These are phyloP conservation scores for Aureobasidium sp. DNA, from an alignment of 2,329 filamentous ascomycete species.

Conservation along the genomic window DNA sequence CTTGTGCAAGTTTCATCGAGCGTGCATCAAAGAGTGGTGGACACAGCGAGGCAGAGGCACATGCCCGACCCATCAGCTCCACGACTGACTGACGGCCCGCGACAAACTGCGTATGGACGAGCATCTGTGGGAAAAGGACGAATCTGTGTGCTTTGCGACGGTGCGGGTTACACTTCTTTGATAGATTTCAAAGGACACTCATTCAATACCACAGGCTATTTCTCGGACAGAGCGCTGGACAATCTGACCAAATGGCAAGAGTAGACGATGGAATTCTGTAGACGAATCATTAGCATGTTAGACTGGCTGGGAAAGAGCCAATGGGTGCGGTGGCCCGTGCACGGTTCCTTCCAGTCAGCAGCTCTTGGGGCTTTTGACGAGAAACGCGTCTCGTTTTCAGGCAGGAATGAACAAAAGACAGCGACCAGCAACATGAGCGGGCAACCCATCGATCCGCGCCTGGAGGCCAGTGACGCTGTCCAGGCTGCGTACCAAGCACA, in stretches of 20 bases:
- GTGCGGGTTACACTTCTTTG: too few relatives aligned
- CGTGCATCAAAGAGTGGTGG: slow-evolving; percentile 57
- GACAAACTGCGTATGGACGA: too few relatives aligned
- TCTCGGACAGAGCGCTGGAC: too few relatives aligned
- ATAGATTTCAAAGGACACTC: too few relatives aligned
- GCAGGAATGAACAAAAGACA: background rate
- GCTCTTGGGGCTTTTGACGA: slow-evolving; percentile 1
- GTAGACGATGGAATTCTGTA: background rate
- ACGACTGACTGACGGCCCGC: slow-evolving; percentile 23
- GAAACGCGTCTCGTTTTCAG: background rate
- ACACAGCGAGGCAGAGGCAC: slow-evolving; percentile 47
- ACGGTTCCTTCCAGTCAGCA: slow-evolving; percentile 7
- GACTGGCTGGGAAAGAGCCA: background rate
- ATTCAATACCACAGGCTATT: too few relatives aligned
- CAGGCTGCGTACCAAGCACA: slow-evolving; percentile 12
- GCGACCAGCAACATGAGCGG: slow-evolving; percentile 8
- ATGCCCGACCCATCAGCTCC: slow-evolving; percentile 54
- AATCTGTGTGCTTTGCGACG: too few relatives aligned
- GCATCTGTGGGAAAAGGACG: too few relatives aligned
- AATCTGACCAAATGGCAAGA: too few relatives aligned
- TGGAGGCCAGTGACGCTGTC: slow-evolving; percentile 14
- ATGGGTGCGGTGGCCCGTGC: slow-evolving; percentile 2
- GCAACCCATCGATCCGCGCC: slow-evolving; percentile 13
- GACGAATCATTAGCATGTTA: background rate
- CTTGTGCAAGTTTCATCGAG: slow-evolving; percentile 57